Conservation (phyloP, 2,329 filamentous ascomycete genomes). For the Penicillium sp. region DNA sequence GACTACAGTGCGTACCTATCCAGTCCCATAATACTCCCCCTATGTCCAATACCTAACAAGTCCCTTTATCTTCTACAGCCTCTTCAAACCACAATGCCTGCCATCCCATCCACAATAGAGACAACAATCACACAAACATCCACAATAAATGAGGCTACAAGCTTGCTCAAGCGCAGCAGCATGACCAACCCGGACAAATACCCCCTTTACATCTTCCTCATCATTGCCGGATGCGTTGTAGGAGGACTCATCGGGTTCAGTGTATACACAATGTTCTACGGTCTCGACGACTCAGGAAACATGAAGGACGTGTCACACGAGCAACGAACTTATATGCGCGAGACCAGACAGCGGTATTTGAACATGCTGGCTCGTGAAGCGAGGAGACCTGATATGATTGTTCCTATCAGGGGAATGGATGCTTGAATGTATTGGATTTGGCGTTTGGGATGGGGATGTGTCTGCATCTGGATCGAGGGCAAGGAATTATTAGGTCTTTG, state of each 20-base stretch:
- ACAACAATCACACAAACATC: background rate
- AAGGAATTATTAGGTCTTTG: background rate
- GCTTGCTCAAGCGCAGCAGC: conserved; percentile 19
- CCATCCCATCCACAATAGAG: background rate
- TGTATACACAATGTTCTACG: conserved; percentile 25
- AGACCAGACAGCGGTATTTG: conserved; percentile 26
- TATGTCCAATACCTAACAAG: background rate
- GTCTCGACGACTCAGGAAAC: conserved; percentile 13
- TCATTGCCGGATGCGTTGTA: conserved; percentile 32
- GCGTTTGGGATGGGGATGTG: background rate
- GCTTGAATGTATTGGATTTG: conserved; percentile 7
- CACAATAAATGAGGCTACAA: conserved; percentile 5
- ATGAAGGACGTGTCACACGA: conserved; percentile 21
- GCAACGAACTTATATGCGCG: conserved; percentile 33
- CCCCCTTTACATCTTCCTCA: conserved; percentile 27
- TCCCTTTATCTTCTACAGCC: background rate
- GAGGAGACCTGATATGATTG: conserved; percentile 22
- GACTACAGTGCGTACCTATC: background rate
- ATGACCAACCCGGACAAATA: conserved; percentile 10
- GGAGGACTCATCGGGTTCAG: conserved; percentile 21
- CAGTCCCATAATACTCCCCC: background rate
- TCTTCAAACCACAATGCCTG: conserved; percentile 1
- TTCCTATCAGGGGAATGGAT: conserved; percentile 17
- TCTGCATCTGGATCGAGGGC: background rate
- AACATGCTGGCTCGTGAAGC: conserved; percentile 23